Evolutionary conservation across 495 filamentous ascomycete genomes (phyloP).

Genomic region (Amphirosellinia nigrospora): DNA sequence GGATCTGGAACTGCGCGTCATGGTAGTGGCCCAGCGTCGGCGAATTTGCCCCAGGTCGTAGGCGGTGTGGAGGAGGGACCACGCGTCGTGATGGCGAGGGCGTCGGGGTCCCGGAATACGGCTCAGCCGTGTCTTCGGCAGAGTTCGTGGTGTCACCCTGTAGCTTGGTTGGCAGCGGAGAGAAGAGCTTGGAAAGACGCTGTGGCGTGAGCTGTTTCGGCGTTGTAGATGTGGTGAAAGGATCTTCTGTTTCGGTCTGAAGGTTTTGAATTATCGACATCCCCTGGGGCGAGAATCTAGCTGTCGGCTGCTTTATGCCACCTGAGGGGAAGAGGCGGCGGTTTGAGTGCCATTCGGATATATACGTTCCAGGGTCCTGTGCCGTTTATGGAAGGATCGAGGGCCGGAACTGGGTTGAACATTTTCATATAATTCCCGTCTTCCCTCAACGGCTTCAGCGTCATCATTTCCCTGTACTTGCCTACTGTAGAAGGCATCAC

Average conservation of each 20-base stretch:
- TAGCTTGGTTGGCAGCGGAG: slow-evolving; percentile 25
- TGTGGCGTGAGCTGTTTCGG: slow-evolving; percentile 27
- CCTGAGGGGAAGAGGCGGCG: background rate
- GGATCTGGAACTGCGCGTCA: background rate
- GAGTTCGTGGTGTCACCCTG: background rate
- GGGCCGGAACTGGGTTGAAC: background rate
- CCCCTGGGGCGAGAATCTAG: background rate
- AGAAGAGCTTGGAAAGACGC: slow-evolving; percentile 37
- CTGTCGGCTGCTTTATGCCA: background rate
- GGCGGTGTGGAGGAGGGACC: slow-evolving; percentile 28
- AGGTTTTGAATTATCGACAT: slow-evolving; percentile 13
- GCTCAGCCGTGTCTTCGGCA: background rate
- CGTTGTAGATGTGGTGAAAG: slow-evolving; percentile 27
- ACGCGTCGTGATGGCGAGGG: slow-evolving; percentile 28
- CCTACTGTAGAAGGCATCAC: slow-evolving; percentile 20
- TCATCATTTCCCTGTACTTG: background rate
- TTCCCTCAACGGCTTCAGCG: background rate
- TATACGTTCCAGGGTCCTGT: background rate
- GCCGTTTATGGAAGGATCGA: background rate
- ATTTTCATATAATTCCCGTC: background rate
- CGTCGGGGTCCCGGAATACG: slow-evolving; percentile 28
- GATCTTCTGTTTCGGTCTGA: slow-evolving; percentile 26
- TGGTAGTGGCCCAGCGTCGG: slow-evolving; percentile 8
- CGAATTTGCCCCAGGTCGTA: slow-evolving; percentile 26
- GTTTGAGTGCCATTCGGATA: background rate